Base-by-base conservation (phyloP, 1,284 basidiomycete species). In the Cryptococcus floricola region DNA sequence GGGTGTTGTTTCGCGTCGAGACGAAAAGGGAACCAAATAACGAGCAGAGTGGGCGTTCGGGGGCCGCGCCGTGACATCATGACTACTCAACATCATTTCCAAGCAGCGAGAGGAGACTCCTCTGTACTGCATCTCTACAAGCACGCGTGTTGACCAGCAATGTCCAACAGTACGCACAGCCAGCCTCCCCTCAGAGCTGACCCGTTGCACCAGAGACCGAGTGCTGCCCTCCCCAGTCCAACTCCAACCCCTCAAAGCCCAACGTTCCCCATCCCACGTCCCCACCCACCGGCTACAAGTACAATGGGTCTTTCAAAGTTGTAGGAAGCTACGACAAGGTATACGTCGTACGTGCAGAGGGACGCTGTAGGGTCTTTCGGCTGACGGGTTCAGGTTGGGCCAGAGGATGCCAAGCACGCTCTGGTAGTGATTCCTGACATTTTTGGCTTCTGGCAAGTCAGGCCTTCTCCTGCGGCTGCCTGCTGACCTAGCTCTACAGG, bases 371-470 rank as follows among this genome's bases (percentile, higher is more conserved):
- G 16, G 9, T 1, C 34, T 39, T 5, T 2, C 41, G 41, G 45
- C 50, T 60, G 45, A 57, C 46, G 13, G 9, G 8, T 8, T 6
- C 23, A 71, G 68, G 68, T 67, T 25, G 72, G 72, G 4, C 63
- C 67, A 1, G 66, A 69, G 4, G 53, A 64, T 18, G 66, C 68
- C 13, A 66, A 69, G 23, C 65, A 69, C 48, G 72, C 72, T 3
- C 52, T 70, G 12, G 67, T 74, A 1, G 68, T 70, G 34, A 57
- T 66, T 3, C 66, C 65, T 43, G 67, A 68, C 37, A 69, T 74
- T 57, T 74, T 74, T 55, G 72, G 72, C 2, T 71, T 74, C 53
- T 73, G 72, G 70, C 69, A 50, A 59, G 67, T 57, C 4, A 14
- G n/a, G 27, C 46, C 27, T 5, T 16, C 37, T 8, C 9, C 38